Conservation (phyloP, 1,139 yeast genomes). For the Saccharomyces hybrid region DNA sequence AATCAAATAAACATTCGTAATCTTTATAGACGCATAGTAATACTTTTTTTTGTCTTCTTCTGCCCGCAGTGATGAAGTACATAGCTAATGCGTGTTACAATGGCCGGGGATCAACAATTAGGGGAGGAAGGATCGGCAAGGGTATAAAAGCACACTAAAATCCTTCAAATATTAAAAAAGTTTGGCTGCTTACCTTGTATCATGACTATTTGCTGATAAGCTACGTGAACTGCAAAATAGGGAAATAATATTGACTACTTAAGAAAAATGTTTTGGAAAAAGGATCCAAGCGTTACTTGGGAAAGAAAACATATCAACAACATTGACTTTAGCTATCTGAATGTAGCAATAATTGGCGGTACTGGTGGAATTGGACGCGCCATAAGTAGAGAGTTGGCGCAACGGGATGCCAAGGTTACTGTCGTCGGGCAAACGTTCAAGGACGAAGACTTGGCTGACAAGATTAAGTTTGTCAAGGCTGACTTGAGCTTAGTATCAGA, state of each 20-base stretch:
- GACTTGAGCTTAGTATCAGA: constrained; percentile 31
- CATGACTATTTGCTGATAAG: too few relatives aligned
- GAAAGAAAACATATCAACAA: neutral
- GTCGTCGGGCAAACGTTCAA: constrained; percentile 35
- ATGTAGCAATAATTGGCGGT: constrained; percentile 34
- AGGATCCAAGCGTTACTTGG: constrained; percentile 5
- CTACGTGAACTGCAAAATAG: too few relatives aligned
- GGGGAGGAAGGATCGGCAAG: neutral
- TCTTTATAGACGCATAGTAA: neutral
- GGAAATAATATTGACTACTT: neutral
- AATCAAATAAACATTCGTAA: neutral
- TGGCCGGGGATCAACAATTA: neutral
- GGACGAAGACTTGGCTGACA: constrained; percentile 21
- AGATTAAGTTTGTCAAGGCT: constrained; percentile 31
- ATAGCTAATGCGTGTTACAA: neutral
- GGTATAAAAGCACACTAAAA: neutral
- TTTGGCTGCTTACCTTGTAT: too few relatives aligned
- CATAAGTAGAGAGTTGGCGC: constrained; percentile 22
- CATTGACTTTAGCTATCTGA: constrained; percentile 7
- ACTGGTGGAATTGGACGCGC: constrained; percentile 37
- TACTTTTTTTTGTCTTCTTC: neutral
- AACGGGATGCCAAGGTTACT: constrained; percentile 31
- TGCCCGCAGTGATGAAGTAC: neutral
- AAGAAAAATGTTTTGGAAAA: neutral
- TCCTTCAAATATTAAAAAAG: too few relatives aligned